Evolutionary conservation across 148 eudicot species (phyloP).

Genomic region (Euryodendron excelsum): DNA sequence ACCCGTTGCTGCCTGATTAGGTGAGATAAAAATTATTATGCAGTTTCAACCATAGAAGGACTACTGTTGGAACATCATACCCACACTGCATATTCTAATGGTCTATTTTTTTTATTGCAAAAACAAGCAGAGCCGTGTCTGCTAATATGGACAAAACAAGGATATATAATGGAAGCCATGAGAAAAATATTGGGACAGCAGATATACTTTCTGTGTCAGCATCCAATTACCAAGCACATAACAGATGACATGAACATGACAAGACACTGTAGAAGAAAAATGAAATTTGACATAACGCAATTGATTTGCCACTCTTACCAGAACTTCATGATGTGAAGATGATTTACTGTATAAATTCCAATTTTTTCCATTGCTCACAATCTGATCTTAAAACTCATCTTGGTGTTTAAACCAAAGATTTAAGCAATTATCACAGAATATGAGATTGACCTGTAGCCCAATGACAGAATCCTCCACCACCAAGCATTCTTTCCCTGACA

Average conservation of each 20-base stretch:
- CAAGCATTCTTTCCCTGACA: conserved; percentile 65
- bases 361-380: not conserved
- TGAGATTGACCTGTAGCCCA: conserved; percentile 74
- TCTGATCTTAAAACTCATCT: not conserved
- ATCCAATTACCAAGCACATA: not conserved
- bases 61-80: not conserved
- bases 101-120: not conserved
- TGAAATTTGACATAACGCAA: not conserved
- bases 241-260: not conserved
- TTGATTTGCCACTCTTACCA: not conserved
- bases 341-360: not conserved
- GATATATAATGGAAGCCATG: not conserved
- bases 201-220: not conserved
- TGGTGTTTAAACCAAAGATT: not conserved
- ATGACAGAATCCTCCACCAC: conserved; percentile 96
- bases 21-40: not conserved
- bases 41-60: not conserved
- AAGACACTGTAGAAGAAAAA: not conserved
- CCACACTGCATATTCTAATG: not conserved
- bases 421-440: not conserved
- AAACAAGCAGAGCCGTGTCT: not conserved
- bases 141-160: not conserved
- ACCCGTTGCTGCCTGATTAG: conserved; percentile 80
- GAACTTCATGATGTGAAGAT: no score
- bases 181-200: not conserved